These are phyloP conservation scores for Pichia sp. DNA, from an alignment of 1,139 yeast species.

Conservation along the genomic window DNA sequence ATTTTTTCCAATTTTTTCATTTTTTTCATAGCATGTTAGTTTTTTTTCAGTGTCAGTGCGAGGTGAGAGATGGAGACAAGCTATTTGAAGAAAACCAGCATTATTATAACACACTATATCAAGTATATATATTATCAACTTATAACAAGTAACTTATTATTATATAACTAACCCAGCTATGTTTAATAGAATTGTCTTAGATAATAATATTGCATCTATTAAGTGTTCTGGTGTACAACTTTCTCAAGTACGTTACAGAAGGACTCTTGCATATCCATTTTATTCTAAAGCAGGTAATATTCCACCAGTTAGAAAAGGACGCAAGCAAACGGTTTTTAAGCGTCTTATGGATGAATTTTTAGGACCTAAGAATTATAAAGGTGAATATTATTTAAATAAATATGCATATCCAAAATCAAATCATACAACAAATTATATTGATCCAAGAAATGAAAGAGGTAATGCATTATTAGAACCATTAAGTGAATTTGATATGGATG, in stretches of 20 bases:
- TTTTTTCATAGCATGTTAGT: too few relatives aligned
- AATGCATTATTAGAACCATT: conserved; percentile 30
- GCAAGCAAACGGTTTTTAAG: conserved; percentile 36
- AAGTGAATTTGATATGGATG: conserved; percentile 15
- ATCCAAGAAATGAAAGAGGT: conserved; percentile 48
- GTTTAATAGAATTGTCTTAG: conserved; percentile 10
- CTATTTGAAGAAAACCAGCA: too few relatives aligned
- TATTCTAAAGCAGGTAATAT: conserved; percentile 38
- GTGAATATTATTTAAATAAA: conserved; percentile 74
- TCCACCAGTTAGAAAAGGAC: conserved; percentile 37
- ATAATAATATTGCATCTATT: conserved; percentile 9
- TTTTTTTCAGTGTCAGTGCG: too few relatives aligned
- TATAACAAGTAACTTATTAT: too few relatives aligned
- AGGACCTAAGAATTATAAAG: conserved; percentile 80
- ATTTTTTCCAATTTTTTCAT: too few relatives aligned
- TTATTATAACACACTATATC: too few relatives aligned
- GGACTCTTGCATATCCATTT: conserved; percentile 43
- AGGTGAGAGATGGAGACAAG: too few relatives aligned
- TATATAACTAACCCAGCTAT: background rate
- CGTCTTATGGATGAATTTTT: conserved; percentile 49
- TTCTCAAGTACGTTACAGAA: conserved; percentile 33
- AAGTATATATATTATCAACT: too few relatives aligned
- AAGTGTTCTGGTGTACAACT: conserved; percentile 17
- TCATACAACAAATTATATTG: conserved; percentile 70
- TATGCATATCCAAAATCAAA: conserved; percentile 67